Conservation (phyloP, 116 monocot genomes). For the Dioscorea cayenensis region DNA sequence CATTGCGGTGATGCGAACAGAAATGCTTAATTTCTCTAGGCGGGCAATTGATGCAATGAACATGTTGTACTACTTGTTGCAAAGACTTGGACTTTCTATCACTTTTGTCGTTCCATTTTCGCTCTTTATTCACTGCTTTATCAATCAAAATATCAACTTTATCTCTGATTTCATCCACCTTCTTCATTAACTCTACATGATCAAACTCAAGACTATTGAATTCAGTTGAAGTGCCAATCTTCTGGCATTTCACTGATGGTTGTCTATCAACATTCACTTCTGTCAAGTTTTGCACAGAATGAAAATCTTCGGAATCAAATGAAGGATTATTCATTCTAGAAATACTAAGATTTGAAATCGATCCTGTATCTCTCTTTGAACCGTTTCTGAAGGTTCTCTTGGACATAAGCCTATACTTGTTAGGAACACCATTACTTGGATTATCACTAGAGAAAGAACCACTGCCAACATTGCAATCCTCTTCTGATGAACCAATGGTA, state of each 20-base stretch:
- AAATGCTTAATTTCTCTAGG: too few relatives aligned
- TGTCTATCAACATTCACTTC: neutral
- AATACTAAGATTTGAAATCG: neutral
- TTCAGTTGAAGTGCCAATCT: neutral
- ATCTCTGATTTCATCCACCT: conserved; percentile 1
- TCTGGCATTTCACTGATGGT: neutral
- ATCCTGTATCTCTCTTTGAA: neutral
- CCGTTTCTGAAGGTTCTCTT: neutral
- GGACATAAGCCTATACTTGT: neutral
- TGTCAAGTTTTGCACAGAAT: neutral
- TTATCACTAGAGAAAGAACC: neutral
- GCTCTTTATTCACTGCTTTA: neutral
- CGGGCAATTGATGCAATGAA: neutral
- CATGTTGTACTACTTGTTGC: neutral
- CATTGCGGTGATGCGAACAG: too few relatives aligned
- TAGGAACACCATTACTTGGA: neutral
- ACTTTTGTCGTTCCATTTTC: neutral
- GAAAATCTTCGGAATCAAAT: neutral
- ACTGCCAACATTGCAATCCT: neutral
- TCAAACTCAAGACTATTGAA: neutral
- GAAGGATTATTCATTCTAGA: neutral
- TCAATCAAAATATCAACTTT: neutral
- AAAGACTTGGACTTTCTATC: too few relatives aligned
- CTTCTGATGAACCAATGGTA: neutral
- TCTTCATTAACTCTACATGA: neutral